phyloP scores from a whole-genome alignment of 257 asterid genomes.

The Gentiana dahurica region DNA sequence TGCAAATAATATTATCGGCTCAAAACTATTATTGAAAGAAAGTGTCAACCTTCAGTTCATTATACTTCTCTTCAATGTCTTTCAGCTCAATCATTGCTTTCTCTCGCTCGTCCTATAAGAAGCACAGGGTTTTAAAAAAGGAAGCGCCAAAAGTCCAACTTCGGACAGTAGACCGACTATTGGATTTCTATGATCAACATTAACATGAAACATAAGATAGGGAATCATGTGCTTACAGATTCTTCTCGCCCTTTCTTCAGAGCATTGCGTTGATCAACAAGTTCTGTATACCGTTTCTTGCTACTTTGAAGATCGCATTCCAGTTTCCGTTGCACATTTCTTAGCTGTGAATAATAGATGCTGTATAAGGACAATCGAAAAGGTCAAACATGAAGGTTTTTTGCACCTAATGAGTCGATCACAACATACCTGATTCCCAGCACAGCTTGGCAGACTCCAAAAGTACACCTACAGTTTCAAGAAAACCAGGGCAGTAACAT shows the following conservation, averaged over 20 bases:
- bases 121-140: slow-evolving; percentile 7
- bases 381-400: background rate
- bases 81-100: slow-evolving; percentile 72
- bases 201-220: background rate
- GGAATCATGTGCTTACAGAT: slow-evolving; percentile 44
- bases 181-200: background rate
- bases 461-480: slow-evolving; percentile 65
- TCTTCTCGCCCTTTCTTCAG: slow-evolving; percentile 91
- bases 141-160: background rate
- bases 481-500: background rate
- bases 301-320: slow-evolving; percentile 62
- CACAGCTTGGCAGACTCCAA: slow-evolving; percentile 99
- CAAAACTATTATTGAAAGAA: background rate
- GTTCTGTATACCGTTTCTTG: slow-evolving; percentile 54
- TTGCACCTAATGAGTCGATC: background rate
- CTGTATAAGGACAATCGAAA: slow-evolving; percentile 1
- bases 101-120: slow-evolving; percentile 72
- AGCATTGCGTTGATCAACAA: slow-evolving; percentile 54
- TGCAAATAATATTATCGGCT: background rate
- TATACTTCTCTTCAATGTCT: slow-evolving; percentile 57
- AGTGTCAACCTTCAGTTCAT: slow-evolving; percentile 53
- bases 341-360: slow-evolving; percentile 38
- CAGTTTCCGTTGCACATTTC: slow-evolving; percentile 61
- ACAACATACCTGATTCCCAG: slow-evolving; percentile 80
- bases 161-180: background rate